Percentiles rank a stretch among this genome's conserved stretches.
phyloP scores from a whole-genome alignment of 768 basidiomycete genomes.

The Tremella fuciformis region DNA sequence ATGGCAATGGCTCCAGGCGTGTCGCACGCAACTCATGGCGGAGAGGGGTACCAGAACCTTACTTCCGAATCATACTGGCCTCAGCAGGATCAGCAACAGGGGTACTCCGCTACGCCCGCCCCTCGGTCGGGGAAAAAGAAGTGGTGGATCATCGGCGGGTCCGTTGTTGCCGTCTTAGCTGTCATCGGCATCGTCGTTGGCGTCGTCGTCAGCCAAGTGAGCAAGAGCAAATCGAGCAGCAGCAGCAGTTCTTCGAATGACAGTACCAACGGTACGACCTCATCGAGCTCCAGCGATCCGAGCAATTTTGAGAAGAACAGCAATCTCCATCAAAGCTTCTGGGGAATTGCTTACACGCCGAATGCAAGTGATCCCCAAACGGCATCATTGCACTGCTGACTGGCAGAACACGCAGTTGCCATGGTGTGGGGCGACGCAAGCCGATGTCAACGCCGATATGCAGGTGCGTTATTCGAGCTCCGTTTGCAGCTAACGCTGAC shows the following conservation, averaged over 20 bases:
- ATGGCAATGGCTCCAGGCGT: constrained; percentile 6
- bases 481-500: background rate
- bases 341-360: constrained; percentile 84
- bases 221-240: constrained; percentile 8
- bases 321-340: constrained; percentile 70
- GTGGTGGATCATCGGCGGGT: constrained; percentile 53
- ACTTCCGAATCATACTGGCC: constrained; percentile 35
- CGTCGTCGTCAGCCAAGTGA: constrained; percentile 62
- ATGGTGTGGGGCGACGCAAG: constrained; percentile 40
- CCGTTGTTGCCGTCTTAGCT: constrained; percentile 60
- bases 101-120: background rate
- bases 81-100: constrained; percentile 5
- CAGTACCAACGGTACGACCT: constrained; percentile 16
- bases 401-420: constrained; percentile 18
- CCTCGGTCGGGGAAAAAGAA: constrained; percentile 21
- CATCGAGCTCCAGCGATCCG: constrained; percentile 64
- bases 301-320: constrained; percentile 71
- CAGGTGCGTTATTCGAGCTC: constrained; percentile 22
- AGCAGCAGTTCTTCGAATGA: constrained; percentile 22
- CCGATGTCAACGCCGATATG: constrained; percentile 49
- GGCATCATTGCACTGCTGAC: background rate
- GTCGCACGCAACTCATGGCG: background rate
- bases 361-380: constrained; percentile 26
- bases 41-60: constrained; percentile 29
- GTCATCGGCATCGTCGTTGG: constrained; percentile 60